Percentiles rank a stretch among this genome's conserved stretches.
Conservation (phyloP, 2,329 filamentous ascomycete species). For the Colletotrichum tamarilloi region DNA sequence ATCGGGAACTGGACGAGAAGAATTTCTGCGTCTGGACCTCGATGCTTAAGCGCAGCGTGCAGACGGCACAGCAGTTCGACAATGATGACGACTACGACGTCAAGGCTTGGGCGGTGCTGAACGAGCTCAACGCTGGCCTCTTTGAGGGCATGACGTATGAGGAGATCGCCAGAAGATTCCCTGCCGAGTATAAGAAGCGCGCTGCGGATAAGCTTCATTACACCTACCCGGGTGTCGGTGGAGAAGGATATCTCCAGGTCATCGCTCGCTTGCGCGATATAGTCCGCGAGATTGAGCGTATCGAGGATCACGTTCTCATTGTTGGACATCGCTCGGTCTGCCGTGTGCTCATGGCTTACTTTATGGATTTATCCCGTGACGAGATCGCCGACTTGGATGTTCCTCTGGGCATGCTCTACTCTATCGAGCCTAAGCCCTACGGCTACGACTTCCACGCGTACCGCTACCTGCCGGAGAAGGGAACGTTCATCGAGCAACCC, state of each 20-base stretch:
- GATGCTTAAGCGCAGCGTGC: conserved; percentile 90
- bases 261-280: conserved; percentile 95
- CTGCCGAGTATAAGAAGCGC: conserved; percentile 84
- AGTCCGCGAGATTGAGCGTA: conserved; percentile 96
- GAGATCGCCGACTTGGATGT: conserved; percentile 96
- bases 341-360: conserved; percentile 93
- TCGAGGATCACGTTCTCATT: conserved; percentile 93
- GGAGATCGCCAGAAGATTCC: conserved; percentile 83
- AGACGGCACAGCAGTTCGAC: conserved; percentile 91
- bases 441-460: conserved; percentile 98
- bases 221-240: conserved; percentile 94
- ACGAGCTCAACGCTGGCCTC: conserved; percentile 91
- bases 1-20: conserved; percentile 78
- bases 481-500: conserved; percentile 88
- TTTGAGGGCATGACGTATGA: conserved; percentile 97
- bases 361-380: conserved; percentile 89
- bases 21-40: conserved; percentile 99
- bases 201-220: conserved; percentile 92
- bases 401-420: conserved; percentile 92
- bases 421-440: conserved; percentile 96
- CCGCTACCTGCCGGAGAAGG: conserved; percentile 81
- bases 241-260: conserved; percentile 96
- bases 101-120: conserved; percentile 98
- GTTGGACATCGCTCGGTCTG: conserved; percentile 94
- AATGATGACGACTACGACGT: conserved; percentile 94